phyloP scores from a whole-genome alignment of 2,329 filamentous ascomycete species.

The Aspergillus hortae region DNA sequence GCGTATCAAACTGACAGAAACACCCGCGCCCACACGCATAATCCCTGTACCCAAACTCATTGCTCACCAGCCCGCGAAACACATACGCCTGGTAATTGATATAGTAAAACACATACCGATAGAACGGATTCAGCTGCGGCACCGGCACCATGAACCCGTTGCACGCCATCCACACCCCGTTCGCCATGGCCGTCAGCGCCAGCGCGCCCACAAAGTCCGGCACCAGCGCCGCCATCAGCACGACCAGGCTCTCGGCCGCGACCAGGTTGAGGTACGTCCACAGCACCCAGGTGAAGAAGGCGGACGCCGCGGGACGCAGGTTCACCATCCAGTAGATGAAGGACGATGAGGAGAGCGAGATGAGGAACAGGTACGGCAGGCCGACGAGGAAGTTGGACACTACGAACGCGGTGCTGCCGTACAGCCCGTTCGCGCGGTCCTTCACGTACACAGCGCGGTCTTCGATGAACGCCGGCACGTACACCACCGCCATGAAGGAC shows the following conservation, averaged over 20 bases:
- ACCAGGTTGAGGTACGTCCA: neutral
- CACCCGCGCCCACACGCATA: neutral
- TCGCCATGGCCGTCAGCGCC: neutral
- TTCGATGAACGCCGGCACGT: neutral
- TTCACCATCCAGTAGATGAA: neutral
- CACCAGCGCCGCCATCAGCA: neutral
- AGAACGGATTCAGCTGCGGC: neutral
- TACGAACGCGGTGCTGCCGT: neutral
- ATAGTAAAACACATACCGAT: neutral
- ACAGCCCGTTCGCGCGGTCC: neutral
- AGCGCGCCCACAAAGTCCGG: neutral
- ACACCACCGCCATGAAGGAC: neutral
- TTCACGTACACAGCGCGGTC: neutral
- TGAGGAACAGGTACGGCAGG: neutral
- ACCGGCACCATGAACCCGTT: neutral
- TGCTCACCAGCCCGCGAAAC: neutral
- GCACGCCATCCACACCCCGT: neutral
- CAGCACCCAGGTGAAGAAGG: neutral
- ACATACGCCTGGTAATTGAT: neutral
- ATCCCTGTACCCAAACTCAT: neutral
- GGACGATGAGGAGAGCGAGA: neutral
- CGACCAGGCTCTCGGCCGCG: neutral
- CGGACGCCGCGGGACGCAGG: neutral
- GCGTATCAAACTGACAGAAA: neutral
- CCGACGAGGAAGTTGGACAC: neutral